Percentiles rank a stretch among this genome's conserved stretches.
phyloP scores from a whole-genome alignment of 257 asterid genomes.

The Anisodus acutangulus region DNA sequence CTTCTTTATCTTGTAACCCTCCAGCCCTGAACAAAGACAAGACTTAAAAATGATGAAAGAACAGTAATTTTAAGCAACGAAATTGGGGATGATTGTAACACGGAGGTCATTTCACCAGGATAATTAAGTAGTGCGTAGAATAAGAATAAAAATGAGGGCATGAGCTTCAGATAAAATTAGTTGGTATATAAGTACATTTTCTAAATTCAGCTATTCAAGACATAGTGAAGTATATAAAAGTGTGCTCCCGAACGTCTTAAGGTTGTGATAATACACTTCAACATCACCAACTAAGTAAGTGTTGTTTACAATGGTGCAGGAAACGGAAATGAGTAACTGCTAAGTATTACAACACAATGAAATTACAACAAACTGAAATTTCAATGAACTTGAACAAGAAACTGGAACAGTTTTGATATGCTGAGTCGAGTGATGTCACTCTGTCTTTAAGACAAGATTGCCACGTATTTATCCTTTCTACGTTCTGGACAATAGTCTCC shows the following conservation, averaged over 20 bases:
- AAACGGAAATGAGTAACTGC: no score
- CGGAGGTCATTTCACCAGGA: background rate
- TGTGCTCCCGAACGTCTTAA: background rate
- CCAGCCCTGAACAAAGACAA: constrained; percentile 69
- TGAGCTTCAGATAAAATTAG: background rate
- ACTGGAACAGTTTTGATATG: no score
- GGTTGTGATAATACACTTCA: background rate
- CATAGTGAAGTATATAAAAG: background rate
- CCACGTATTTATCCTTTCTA: no score
- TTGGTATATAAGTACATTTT: background rate
- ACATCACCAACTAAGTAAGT: background rate
- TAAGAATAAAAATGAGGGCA: background rate
- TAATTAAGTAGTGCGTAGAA: background rate
- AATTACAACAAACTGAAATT: no score
- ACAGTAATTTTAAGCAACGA: background rate
- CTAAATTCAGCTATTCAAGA: background rate
- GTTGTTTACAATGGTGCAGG: no score
- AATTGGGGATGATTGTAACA: background rate
- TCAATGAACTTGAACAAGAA: no score
- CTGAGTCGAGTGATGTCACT: no score
- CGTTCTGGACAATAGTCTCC: no score
- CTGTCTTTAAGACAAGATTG: no score
- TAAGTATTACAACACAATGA: no score
- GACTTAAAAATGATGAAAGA: background rate
- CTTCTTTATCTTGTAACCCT: constrained; percentile 92